Evolutionary conservation across 2,329 filamentous ascomycete genomes (phyloP).

Genomic region (Pseudocercospora fijiensis): DNA sequence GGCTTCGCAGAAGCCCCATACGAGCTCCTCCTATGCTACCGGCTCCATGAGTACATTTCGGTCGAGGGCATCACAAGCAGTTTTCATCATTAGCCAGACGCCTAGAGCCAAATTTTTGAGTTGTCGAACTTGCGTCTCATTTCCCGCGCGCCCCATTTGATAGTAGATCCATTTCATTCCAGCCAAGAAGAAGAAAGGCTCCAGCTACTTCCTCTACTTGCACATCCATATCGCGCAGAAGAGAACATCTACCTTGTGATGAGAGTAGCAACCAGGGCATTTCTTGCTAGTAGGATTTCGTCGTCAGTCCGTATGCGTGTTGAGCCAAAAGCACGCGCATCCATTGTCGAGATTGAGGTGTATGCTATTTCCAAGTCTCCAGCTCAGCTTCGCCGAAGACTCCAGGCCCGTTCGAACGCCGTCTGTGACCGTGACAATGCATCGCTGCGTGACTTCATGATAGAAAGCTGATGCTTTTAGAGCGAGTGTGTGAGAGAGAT

Average conservation of each 20-base stretch:
- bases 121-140: constrained; percentile 7
- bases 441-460: constrained; percentile 44
- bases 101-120: constrained; percentile 6
- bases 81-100: constrained; percentile 13
- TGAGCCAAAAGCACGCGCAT: constrained; percentile 6
- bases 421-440: constrained; percentile 32
- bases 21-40: constrained; percentile 2
- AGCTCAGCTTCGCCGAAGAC: constrained; percentile 26
- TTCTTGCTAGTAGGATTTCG: constrained; percentile 7
- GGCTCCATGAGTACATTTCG: background rate
- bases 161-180: constrained; percentile 7
- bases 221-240: constrained; percentile 12
- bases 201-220: constrained; percentile 14
- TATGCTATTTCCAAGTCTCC: constrained; percentile 20
- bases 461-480: constrained; percentile 30
- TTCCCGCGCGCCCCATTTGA: constrained; percentile 3
- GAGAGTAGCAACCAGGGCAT: constrained; percentile 16
- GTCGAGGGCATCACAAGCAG: constrained; percentile 6
- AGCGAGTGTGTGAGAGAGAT: constrained; percentile 12
- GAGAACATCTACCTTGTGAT: constrained; percentile 25
- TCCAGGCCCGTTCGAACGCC: constrained; percentile 33
- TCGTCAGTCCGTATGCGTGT: constrained; percentile 17
- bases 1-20: constrained; percentile 5
- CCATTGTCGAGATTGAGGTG: constrained; percentile 17
- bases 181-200: constrained; percentile 6